Percentiles rank a stretch among this genome's conserved stretches.
These are phyloP conservation scores for Candida namnaoensis DNA, from an alignment of 805 yeast genomes.

Conservation along the genomic window DNA sequence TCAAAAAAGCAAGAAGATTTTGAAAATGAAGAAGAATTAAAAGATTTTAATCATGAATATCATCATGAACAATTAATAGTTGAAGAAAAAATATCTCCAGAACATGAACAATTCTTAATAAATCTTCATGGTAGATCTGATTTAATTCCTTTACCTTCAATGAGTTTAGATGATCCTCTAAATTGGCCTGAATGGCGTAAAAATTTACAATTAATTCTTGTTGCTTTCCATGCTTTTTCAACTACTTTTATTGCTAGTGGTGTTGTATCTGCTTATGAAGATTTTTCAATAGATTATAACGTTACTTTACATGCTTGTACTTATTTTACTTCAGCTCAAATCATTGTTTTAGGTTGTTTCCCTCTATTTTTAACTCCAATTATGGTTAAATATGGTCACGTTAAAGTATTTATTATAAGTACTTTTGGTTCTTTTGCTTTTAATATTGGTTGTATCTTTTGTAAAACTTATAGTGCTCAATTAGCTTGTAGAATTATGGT, in stretches of 20 bases:
- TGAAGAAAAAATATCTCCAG: too few species aligned
- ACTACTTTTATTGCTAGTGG: conserved; percentile 54
- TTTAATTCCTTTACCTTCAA: conserved; percentile 51
- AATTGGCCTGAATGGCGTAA: conserved; percentile 56
- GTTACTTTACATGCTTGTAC: conserved; percentile 32
- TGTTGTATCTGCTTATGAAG: conserved; percentile 17
- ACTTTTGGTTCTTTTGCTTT: conserved; percentile 29
- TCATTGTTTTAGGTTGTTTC: conserved; percentile 50
- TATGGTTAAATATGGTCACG: conserved; percentile 38
- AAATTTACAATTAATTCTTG: conserved; percentile 39
- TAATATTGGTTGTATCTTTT: conserved; percentile 35
- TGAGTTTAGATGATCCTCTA: conserved; percentile 53
- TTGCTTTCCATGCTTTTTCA: conserved; percentile 49
- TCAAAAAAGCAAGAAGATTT: too few species aligned
- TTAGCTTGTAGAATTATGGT: conserved; percentile 47
- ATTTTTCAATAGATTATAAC: conserved; percentile 31
- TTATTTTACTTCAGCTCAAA: conserved; percentile 46
- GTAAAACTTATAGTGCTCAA: conserved; percentile 36
- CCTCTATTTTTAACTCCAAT: conserved; percentile 45
- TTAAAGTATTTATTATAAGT: conserved; percentile 25
- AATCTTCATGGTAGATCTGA: too few species aligned
- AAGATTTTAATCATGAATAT: too few species aligned
- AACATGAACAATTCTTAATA: background rate
- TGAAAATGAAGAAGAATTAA: too few species aligned
- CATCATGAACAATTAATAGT: too few species aligned